Conservation (phyloP, 176 grass and related monocot genomes). For the Musa itinerans region DNA sequence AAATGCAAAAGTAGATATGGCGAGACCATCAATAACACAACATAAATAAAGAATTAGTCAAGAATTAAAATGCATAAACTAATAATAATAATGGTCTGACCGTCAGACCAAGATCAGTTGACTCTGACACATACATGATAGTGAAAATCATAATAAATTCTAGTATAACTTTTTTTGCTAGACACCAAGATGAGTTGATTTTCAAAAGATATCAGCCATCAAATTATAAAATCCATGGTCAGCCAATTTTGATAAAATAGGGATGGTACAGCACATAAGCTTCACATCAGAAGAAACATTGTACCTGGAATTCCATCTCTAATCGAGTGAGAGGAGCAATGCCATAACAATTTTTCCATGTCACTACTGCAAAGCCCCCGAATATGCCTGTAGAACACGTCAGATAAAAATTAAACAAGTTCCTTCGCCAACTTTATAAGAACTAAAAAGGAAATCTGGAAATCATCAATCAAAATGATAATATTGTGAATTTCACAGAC, state of each 20-base stretch:
- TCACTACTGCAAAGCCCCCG: slow-evolving; percentile 76
- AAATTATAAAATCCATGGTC: background rate
- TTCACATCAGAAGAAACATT: slow-evolving; percentile 3
- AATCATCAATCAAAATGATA: slow-evolving; percentile 9
- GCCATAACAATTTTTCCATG: slow-evolving; percentile 83
- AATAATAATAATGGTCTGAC: no score
- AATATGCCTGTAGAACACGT: slow-evolving; percentile 59
- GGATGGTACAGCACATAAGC: background rate
- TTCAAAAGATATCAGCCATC: background rate
- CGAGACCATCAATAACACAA: no score
- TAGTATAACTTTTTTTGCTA: no score
- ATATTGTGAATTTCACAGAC: slow-evolving; percentile 27
- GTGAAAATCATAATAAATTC: no score
- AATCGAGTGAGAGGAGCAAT: slow-evolving; percentile 45
- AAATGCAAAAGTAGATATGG: no score
- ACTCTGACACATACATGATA: no score
- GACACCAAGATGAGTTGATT: background rate
- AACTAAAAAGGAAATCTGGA: slow-evolving; percentile 19
- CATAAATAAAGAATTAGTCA: no score
- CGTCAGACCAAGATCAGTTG: no score
- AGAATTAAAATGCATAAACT: no score
- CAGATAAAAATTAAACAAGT: slow-evolving; percentile 7
- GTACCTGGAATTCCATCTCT: slow-evolving; percentile 86
- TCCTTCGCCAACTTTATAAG: slow-evolving; percentile 7
- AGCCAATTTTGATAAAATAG: background rate